Evolutionary conservation across 2,329 filamentous ascomycete genomes (phyloP).

Genomic region (Sodiomyces alkalinus): DNA sequence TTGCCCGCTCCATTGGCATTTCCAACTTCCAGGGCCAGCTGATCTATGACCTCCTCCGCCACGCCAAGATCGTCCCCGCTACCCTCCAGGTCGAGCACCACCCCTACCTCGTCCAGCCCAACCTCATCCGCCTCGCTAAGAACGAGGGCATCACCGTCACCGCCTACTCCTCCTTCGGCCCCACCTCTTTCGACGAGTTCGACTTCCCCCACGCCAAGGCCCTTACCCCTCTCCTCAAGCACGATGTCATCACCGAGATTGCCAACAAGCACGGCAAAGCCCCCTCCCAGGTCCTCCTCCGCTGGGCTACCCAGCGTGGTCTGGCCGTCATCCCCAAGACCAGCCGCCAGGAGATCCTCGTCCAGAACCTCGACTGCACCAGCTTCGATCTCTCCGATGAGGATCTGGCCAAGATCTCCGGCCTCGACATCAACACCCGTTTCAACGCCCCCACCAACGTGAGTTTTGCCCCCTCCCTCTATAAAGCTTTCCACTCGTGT

Average conservation of each 20-base stretch:
- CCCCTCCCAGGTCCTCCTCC: conserved; percentile 65
- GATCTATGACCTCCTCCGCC: conserved; percentile 65
- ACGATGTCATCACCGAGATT: conserved; percentile 46
- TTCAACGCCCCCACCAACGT: conserved; percentile 67
- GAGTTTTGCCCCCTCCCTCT: conserved; percentile 18
- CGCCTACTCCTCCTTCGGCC: conserved; percentile 74
- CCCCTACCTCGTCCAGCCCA: conserved; percentile 67
- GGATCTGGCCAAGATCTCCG: conserved; percentile 53
- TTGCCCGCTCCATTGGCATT: conserved; percentile 62
- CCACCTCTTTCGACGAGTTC: conserved; percentile 64
- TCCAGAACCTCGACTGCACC: conserved; percentile 52
- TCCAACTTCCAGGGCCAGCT: conserved; percentile 71
- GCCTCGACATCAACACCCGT: conserved; percentile 49
- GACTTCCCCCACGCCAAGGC: conserved; percentile 52
- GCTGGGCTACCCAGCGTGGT: conserved; percentile 75
- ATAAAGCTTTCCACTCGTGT: too few relatives aligned
- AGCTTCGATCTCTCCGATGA: conserved; percentile 49
- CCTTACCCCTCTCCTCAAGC: conserved; percentile 55
- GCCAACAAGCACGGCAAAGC: conserved; percentile 58
- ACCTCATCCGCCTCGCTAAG: conserved; percentile 55
- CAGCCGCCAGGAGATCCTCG: conserved; percentile 34
- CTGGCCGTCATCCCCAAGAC: conserved; percentile 75
- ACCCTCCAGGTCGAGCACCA: conserved; percentile 84
- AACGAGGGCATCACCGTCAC: conserved; percentile 58
- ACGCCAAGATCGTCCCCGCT: conserved; percentile 58